A percentile compares a stretch with the other conserved stretches of the same genome.
These are phyloP conservation scores for Phylloporus sp. DNA, from an alignment of 1,284 basidiomycete species.

Conservation along the genomic window DNA sequence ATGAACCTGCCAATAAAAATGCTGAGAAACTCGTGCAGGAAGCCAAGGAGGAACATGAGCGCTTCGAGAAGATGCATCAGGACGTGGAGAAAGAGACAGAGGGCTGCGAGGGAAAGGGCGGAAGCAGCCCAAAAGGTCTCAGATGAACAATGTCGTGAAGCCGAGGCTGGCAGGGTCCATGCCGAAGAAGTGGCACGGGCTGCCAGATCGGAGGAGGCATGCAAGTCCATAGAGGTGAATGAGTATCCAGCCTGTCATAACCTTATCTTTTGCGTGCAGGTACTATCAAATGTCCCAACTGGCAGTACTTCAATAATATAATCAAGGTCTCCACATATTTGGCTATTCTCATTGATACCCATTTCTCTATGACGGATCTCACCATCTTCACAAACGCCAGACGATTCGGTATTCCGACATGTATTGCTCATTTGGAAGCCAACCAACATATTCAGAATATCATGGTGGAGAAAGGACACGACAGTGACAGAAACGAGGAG, in stretches of 20 bases:
- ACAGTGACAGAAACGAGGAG: background rate
- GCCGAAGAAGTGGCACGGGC: conserved; percentile 11
- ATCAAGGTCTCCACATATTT: conserved; percentile 21
- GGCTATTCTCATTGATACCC: conserved; percentile 14
- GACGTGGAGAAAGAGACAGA: conserved; percentile 12
- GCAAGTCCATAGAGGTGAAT: conserved; percentile 5
- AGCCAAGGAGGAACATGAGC: conserved; percentile 14
- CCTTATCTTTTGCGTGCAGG: conserved; percentile 9
- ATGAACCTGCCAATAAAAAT: background rate
- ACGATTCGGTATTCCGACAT: conserved; percentile 1
- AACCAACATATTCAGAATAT: conserved; percentile 1
- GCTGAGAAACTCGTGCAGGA: conserved; percentile 4
- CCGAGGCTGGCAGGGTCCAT: conserved; percentile 7
- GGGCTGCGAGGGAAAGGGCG: conserved; percentile 2
- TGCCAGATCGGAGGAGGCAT: conserved; percentile 7
- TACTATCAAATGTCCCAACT: conserved; percentile 14
- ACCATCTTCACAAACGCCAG: background rate
- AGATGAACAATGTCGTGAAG: conserved; percentile 13
- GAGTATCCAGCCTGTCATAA: conserved; percentile 14
- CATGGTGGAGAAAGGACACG: conserved; percentile 1
- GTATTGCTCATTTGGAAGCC: conserved; percentile 1
- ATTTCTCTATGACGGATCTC: background rate
- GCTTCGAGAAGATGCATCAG: conserved; percentile 9
- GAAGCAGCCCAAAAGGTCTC: conserved; percentile 5
- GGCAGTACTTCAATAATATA: conserved; percentile 25